Conservation (phyloP, 2,329 filamentous ascomycete genomes). For the Penicillium sp. region DNA sequence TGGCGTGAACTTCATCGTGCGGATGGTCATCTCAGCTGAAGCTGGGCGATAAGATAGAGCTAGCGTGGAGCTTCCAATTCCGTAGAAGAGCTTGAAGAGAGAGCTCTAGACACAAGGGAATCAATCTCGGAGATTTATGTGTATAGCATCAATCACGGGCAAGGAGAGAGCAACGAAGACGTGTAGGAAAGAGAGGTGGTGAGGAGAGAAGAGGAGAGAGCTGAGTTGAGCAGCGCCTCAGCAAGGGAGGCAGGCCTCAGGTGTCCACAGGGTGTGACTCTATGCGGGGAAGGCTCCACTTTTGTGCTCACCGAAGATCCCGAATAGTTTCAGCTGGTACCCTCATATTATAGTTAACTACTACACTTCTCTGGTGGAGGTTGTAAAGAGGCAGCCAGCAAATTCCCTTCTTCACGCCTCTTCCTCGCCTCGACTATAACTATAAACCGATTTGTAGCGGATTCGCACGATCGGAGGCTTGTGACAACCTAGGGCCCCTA, state of each 20-base stretch:
- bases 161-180: not conserved
- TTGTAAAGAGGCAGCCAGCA: too few species aligned
- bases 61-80: constrained; percentile 15
- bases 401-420: too few species aligned
- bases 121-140: too few species aligned
- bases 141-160: not conserved
- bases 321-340: too few species aligned
- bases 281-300: constrained; percentile 19
- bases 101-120: too few species aligned
- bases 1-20: constrained; percentile 47
- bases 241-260: too few species aligned
- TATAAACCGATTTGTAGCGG: too few species aligned
- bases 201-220: constrained; percentile 1
- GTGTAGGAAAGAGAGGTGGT: not conserved
- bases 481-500: too few species aligned
- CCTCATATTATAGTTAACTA: not conserved
- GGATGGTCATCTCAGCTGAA: constrained; percentile 43
- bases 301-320: not conserved
- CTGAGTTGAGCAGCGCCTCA: too few species aligned
- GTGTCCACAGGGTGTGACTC: constrained; percentile 18
- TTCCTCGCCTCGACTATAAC: too few species aligned
- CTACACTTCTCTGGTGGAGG: too few species aligned
- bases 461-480: too few species aligned
- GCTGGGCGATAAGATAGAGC: constrained; percentile 26
- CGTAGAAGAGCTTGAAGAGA: constrained; percentile 4